A percentile compares a stretch with the other conserved stretches of the same genome.
phyloP scores from a whole-genome alignment of 306 rosid species.

The Gastrolobium villosum region DNA sequence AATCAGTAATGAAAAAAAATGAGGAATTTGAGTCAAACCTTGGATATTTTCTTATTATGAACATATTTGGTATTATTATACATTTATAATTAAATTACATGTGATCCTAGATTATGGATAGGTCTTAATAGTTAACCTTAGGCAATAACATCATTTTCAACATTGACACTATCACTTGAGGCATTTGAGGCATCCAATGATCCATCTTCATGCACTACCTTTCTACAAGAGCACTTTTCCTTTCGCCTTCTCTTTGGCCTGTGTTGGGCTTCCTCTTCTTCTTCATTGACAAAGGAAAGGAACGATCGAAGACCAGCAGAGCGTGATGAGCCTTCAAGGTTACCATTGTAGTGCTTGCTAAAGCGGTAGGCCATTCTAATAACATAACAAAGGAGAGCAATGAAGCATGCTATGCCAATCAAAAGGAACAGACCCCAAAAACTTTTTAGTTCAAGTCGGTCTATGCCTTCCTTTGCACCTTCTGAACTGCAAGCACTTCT shows the following conservation, averaged over 20 bases:
- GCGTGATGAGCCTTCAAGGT: constrained; percentile 26
- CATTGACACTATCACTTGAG: constrained; percentile 14
- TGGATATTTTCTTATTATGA: neutral
- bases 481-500: constrained; percentile 76
- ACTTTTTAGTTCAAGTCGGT: constrained; percentile 66
- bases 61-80: constrained; percentile 8
- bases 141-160: constrained; percentile 15
- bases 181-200: constrained; percentile 35
- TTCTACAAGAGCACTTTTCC: constrained; percentile 48
- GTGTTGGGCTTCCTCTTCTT: constrained; percentile 54
- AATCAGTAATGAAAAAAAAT: no score
- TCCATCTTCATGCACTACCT: constrained; percentile 41
- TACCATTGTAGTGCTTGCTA: constrained; percentile 42
- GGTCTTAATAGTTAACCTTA: neutral
- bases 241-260: constrained; percentile 53
- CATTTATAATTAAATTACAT: neutral
- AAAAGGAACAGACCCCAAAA: constrained; percentile 75
- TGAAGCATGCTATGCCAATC: constrained; percentile 69
- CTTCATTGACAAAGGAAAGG: constrained; percentile 71
- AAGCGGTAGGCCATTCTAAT: constrained; percentile 59
- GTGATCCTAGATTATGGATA: neutral
- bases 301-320: constrained; percentile 65
- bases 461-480: constrained; percentile 64
- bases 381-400: constrained; percentile 65
- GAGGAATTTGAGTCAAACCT: no score